Percentiles rank a stretch among this genome's conserved stretches.
Conservation (phyloP, 2,329 filamentous ascomycete species). For the Sphaceloma murrayae region DNA sequence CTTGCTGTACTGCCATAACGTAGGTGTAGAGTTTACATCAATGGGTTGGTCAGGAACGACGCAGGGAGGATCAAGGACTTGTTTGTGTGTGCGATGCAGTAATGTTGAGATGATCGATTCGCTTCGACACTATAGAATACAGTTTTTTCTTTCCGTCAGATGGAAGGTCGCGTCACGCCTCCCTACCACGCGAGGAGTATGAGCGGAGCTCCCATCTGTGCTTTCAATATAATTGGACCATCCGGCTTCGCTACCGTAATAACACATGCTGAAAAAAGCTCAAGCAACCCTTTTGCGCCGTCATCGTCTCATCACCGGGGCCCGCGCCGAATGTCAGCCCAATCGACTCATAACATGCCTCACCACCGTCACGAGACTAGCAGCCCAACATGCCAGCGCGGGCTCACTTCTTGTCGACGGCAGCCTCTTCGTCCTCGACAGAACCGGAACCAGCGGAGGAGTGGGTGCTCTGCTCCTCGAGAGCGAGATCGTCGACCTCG, state of each 20-base stretch:
- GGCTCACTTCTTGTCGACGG: conserved; percentile 32
- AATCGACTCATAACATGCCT: neutral
- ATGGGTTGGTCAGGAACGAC: neutral
- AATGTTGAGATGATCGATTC: no score
- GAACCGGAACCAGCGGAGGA: conserved; percentile 46
- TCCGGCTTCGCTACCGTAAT: conserved; percentile 6
- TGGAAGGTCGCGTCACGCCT: conserved; percentile 7
- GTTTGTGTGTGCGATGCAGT: no score
- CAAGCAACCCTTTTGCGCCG: neutral
- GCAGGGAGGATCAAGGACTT: neutral
- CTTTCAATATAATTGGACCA: conserved; percentile 3
- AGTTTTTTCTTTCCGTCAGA: conserved; percentile 15
- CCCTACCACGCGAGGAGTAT: no score
- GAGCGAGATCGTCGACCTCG: conserved; percentile 41
- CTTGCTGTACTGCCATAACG: no score
- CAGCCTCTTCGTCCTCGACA: conserved; percentile 45
- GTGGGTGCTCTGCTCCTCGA: conserved; percentile 42
- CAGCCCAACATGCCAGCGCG: conserved; percentile 1
- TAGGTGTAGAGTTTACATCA: neutral
- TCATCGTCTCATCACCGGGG: conserved; percentile 5
- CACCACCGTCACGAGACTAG: neutral
- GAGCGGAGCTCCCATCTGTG: conserved; percentile 2
- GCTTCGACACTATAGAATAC: conserved; percentile 8
- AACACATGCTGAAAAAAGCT: conserved; percentile 10
- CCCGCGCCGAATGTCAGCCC: conserved; percentile 5